These are phyloP conservation scores for Tetradesmus lagerheimii DNA, from an alignment of 139 green algal genomes.

Conservation along the genomic window DNA sequence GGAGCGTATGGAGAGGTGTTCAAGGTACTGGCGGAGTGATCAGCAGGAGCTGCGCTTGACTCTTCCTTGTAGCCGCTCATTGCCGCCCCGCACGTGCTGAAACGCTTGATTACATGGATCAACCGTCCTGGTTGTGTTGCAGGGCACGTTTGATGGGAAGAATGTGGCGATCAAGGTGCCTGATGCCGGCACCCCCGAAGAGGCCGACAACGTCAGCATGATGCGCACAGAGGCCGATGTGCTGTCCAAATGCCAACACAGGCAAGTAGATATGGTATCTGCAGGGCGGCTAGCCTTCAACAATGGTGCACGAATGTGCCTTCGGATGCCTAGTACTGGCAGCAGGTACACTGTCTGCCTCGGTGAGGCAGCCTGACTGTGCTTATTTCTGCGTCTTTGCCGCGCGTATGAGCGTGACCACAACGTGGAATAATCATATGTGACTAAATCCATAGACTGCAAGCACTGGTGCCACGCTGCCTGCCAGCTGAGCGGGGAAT, in stretches of 20 bases:
- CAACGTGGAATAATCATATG: too few relatives aligned
- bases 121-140: not conserved
- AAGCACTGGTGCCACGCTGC: too few relatives aligned
- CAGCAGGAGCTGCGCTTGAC: not conserved
- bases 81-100: too few relatives aligned
- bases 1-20: not conserved
- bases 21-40: not conserved
- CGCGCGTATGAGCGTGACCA: too few relatives aligned
- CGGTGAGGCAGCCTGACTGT: too few relatives aligned
- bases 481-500: too few relatives aligned
- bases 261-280: too few relatives aligned
- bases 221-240: not conserved
- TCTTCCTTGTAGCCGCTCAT: not conserved
- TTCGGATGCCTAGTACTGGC: too few relatives aligned
- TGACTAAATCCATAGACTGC: too few relatives aligned
- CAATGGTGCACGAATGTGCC: not conserved
- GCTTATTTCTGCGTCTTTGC: too few relatives aligned
- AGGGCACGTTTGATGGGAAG: not conserved
- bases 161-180: slow-evolving; percentile 6
- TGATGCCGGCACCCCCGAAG: not conserved
- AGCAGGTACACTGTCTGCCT: too few relatives aligned
- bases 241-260: not conserved
- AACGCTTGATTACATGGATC: not conserved
- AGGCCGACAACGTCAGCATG: not conserved
- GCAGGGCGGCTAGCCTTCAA: not conserved